These are phyloP conservation scores for Termitomyces sp. DNA, from an alignment of 768 basidiomycete genomes.

Conservation along the genomic window DNA sequence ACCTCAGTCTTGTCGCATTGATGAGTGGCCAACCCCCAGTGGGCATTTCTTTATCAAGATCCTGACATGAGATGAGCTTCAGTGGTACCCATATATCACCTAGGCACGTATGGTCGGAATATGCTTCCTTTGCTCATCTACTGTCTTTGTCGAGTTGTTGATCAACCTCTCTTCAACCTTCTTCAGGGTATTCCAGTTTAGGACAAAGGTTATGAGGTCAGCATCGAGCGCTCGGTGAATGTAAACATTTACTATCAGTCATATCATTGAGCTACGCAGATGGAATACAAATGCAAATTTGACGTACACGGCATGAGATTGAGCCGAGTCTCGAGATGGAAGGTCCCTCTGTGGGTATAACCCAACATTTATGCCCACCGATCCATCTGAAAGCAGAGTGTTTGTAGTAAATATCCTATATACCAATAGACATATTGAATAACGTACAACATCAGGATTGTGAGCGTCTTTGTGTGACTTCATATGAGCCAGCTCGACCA, in stretches of 20 bases:
- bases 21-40: neutral
- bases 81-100: neutral
- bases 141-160: neutral
- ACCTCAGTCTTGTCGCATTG: neutral
- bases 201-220: neutral
- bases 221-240: neutral
- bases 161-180: neutral
- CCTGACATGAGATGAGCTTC: neutral
- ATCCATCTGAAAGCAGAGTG: neutral
- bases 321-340: neutral
- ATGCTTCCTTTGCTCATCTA: neutral
- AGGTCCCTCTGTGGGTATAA: neutral
- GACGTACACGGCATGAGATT: neutral
- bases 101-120: neutral
- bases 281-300: no score
- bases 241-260: neutral
- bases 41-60: neutral
- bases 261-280: neutral
- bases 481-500: neutral
- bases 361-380: neutral
- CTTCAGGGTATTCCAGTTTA: neutral
- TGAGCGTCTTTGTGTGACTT: neutral
- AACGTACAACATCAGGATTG: neutral
- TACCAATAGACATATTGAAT: neutral
- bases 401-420: neutral